Evolutionary conservation across 257 asterid genomes (phyloP).

Genomic region (Solanum dulcamara): DNA sequence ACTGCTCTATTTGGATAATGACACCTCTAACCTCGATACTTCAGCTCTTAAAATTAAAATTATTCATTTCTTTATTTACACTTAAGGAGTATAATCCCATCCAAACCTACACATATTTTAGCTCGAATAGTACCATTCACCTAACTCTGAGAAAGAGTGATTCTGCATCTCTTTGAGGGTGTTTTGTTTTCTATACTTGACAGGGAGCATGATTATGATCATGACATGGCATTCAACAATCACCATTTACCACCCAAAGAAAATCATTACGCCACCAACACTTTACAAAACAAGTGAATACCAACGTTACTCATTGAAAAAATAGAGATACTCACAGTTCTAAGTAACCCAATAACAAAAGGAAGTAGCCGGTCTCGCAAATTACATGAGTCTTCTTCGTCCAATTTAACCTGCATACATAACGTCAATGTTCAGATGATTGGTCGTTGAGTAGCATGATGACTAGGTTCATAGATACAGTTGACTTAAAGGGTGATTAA

Average conservation of each 20-base stretch:
- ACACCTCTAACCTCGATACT: background rate
- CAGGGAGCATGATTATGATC: background rate
- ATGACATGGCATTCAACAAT: background rate
- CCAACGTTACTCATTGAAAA: background rate
- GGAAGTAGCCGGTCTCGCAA: slow-evolving; percentile 90
- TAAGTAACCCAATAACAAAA: slow-evolving; percentile 82
- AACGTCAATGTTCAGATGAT: slow-evolving; percentile 6
- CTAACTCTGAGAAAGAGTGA: background rate
- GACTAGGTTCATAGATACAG: background rate
- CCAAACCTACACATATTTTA: background rate
- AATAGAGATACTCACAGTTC: slow-evolving; percentile 61
- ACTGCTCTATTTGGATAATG: background rate
- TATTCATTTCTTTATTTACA: background rate
- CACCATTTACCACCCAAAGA: background rate
- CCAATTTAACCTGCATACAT: slow-evolving; percentile 52
- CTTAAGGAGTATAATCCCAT: background rate
- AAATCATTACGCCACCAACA: background rate
- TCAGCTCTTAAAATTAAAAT: background rate
- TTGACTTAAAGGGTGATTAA: background rate
- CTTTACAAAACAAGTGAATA: background rate
- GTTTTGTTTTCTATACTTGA: background rate
- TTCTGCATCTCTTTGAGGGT: background rate
- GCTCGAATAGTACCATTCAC: background rate
- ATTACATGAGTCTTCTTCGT: slow-evolving; percentile 66
- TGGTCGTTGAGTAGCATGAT: background rate